Percentiles rank a stretch among this genome's conserved stretches.
Conservation (phyloP, 2,329 filamentous ascomycete species). For the Colletotrichum salicis region DNA sequence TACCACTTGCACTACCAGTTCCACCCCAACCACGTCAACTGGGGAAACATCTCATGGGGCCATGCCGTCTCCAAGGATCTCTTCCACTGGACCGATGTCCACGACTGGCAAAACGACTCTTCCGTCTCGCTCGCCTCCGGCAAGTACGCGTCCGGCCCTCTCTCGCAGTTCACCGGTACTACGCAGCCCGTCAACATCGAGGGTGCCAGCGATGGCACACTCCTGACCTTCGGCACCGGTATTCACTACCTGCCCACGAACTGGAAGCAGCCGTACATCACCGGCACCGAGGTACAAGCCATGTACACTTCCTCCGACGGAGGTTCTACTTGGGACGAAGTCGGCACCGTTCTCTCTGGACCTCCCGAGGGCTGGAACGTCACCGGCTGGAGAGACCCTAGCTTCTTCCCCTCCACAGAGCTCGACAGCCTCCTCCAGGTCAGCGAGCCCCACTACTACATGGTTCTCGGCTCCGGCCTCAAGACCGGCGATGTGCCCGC, state of each 20-base stretch:
- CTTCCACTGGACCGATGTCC: conserved; percentile 63
- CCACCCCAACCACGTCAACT: conserved; percentile 51
- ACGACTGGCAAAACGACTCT: conserved; percentile 33
- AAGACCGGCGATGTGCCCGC: conserved; percentile 33
- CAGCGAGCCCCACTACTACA: conserved; percentile 34
- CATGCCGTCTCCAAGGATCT: conserved; percentile 72
- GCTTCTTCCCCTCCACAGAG: conserved; percentile 32
- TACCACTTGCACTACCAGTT: conserved; percentile 76
- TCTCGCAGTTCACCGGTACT: conserved; percentile 35
- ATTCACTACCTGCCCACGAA: conserved; percentile 35
- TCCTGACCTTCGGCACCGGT: conserved; percentile 34
- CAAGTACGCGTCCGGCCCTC: conserved; percentile 21
- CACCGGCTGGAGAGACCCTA: conserved; percentile 36
- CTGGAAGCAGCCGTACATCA: conserved; percentile 36
- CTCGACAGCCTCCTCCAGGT: conserved; percentile 30
- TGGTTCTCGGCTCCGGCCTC: conserved; percentile 36
- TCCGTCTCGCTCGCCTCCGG: conserved; percentile 29
- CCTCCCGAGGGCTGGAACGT: conserved; percentile 36
- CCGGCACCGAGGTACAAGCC: conserved; percentile 34
- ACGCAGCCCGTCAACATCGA: conserved; percentile 32
- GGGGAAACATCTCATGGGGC: conserved; percentile 74
- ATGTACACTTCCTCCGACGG: conserved; percentile 29
- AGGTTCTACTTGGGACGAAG: conserved; percentile 30
- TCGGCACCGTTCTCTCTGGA: conserved; percentile 30
- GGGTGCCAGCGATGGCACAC: conserved; percentile 30